A percentile compares a stretch with the other conserved stretches of the same genome.
phyloP scores from a whole-genome alignment of 208 protist genomes.

The Wallacemonas collosoma region DNA sequence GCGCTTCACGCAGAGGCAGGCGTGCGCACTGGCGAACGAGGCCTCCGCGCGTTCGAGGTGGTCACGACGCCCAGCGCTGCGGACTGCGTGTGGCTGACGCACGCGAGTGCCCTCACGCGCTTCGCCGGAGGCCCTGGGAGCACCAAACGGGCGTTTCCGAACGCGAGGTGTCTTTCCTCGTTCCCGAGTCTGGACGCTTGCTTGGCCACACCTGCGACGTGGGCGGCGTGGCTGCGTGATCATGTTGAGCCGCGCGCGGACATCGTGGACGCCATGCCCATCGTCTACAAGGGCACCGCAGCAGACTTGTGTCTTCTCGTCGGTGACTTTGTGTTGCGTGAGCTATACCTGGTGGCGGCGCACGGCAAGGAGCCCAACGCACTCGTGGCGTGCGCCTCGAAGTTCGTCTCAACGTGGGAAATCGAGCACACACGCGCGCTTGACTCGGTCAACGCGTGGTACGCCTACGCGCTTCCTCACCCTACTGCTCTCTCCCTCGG shows the following conservation, averaged over 20 bases:
- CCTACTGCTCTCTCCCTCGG: conserved; percentile 27
- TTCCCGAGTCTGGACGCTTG: not conserved
- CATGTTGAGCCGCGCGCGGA: not conserved
- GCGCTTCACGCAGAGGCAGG: conserved; percentile 12
- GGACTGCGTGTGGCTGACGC: conserved; percentile 48
- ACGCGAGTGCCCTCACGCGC: conserved; percentile 14
- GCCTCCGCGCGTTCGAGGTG: conserved; percentile 31
- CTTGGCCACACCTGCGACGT: conserved; percentile 7
- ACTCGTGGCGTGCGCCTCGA: not conserved
- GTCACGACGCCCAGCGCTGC: conserved; percentile 46
- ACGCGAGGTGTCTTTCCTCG: not conserved
- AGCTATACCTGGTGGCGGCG: conserved; percentile 22
- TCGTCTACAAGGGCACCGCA: conserved; percentile 34
- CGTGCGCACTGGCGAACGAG: not conserved
- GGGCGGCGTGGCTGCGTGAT: conserved; percentile 2
- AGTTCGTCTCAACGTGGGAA: conserved; percentile 14
- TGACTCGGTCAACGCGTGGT: conserved; percentile 44
- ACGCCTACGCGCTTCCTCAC: conserved; percentile 31
- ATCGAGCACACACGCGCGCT: conserved; percentile 4
- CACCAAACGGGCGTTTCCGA: not conserved
- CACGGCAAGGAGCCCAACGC: conserved; percentile 10
- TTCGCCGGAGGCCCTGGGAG: conserved; percentile 5
- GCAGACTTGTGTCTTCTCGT: conserved; percentile 33
- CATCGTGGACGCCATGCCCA: conserved; percentile 23
- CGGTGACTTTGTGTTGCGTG: conserved; percentile 36